Conservation (phyloP, 257 asterid species). For the Ilex asprella region DNA sequence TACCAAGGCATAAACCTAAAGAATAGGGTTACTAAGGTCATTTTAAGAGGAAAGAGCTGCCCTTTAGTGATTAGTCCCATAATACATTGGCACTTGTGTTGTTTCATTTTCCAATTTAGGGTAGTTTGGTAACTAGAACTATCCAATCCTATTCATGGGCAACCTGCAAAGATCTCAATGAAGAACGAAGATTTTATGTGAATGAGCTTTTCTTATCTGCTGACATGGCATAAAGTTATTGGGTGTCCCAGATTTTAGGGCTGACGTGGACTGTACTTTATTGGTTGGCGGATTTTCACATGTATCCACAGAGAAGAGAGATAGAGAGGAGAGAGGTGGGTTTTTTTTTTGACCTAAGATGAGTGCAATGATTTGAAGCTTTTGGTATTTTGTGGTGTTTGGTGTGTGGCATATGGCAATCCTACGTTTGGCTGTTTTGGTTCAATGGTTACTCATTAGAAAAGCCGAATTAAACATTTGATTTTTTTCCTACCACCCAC, state of each 20-base stretch:
- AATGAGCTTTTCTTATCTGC: constrained; percentile 32
- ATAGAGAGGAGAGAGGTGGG: constrained; percentile 7
- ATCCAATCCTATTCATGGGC: constrained; percentile 29
- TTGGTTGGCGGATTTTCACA: constrained; percentile 56
- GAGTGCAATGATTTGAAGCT: constrained; percentile 50
- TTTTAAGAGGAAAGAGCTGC: too few species aligned
- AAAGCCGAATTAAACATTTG: neutral
- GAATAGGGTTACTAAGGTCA: too few species aligned
- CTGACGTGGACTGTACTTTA: constrained; percentile 45
- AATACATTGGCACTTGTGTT: too few species aligned
- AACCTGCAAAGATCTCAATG: constrained; percentile 21
- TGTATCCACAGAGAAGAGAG: constrained; percentile 27
- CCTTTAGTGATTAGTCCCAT: too few species aligned
- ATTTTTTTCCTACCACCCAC: constrained; percentile 2
- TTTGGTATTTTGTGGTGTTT: constrained; percentile 38
- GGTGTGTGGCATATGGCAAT: constrained; percentile 46
- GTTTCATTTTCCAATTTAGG: neutral
- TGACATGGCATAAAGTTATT: constrained; percentile 26
- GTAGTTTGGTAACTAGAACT: neutral
- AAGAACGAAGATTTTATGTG: constrained; percentile 12
- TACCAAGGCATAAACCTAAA: too few species aligned
- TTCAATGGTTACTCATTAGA: constrained; percentile 44
- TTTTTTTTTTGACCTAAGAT: constrained; percentile 26
- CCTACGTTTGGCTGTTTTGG: constrained; percentile 52
- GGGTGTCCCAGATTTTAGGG: constrained; percentile 24